Evolutionary conservation across 768 basidiomycete species (phyloP).

Genomic region (Psilocybe tampanensis): DNA sequence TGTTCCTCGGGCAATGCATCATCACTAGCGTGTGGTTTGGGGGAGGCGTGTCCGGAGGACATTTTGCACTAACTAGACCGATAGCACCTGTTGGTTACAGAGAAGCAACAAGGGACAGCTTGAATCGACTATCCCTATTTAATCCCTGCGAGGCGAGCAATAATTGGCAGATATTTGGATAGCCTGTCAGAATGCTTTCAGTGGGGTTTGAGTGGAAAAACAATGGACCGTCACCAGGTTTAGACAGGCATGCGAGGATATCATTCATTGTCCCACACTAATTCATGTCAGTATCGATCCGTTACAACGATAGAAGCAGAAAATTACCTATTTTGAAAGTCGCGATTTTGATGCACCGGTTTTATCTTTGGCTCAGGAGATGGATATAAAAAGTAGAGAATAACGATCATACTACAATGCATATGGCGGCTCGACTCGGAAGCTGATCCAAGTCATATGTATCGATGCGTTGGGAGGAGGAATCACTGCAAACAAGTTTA

Average conservation of each 20-base stretch:
- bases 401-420: background rate
- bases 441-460: too few relatives aligned
- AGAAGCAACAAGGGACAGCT: background rate
- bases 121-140: background rate
- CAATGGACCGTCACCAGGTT: background rate
- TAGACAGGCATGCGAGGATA: background rate
- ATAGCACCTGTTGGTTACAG: background rate
- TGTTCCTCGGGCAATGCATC: background rate
- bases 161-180: background rate
- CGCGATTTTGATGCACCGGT: slow-evolving; percentile 17
- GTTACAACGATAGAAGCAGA: slow-evolving; percentile 3
- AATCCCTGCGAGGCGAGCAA: background rate
- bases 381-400: background rate
- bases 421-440: background rate
- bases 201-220: slow-evolving; percentile 9
- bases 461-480: too few relatives aligned
- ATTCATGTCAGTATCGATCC: background rate
- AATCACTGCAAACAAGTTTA: too few relatives aligned
- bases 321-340: slow-evolving; percentile 9
- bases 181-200: background rate
- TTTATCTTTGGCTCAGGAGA: background rate
- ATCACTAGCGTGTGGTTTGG: background rate
- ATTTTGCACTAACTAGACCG: background rate
- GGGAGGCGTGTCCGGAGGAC: slow-evolving; percentile 6
- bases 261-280: background rate